These are phyloP conservation scores for Talaromyces sp. DNA, from an alignment of 2,329 filamentous ascomycete genomes.

Conservation along the genomic window DNA sequence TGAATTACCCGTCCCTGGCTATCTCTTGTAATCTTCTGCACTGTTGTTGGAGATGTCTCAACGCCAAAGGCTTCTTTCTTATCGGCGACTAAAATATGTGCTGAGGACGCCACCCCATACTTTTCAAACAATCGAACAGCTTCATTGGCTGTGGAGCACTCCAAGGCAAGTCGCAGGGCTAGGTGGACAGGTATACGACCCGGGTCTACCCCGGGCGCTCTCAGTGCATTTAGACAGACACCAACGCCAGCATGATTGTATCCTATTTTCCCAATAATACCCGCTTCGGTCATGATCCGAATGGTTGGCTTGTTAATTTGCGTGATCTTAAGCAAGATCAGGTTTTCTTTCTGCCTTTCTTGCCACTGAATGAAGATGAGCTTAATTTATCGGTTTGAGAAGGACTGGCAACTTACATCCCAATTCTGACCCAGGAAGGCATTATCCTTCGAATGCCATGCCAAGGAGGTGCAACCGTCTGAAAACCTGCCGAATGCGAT, in stretches of 20 bases:
- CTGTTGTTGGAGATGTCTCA: slow-evolving; percentile 37
- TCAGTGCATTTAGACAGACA: slow-evolving; percentile 56
- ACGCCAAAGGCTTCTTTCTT: slow-evolving; percentile 44
- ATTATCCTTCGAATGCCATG: slow-evolving; percentile 39
- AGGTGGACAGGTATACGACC: slow-evolving; percentile 54
- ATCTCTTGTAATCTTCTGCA: not conserved
- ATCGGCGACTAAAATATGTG: slow-evolving; percentile 56
- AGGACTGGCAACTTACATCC: slow-evolving; percentile 38
- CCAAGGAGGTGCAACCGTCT: slow-evolving; percentile 54
- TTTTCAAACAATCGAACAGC: slow-evolving; percentile 43
- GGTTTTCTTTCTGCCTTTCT: slow-evolving; percentile 46
- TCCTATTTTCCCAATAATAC: slow-evolving; percentile 59
- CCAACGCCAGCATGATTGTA: slow-evolving; percentile 55
- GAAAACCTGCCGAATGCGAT: slow-evolving; percentile 53
- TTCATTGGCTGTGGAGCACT: slow-evolving; percentile 44
- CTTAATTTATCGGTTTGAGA: not conserved
- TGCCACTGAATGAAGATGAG: not conserved
- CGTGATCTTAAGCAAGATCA: slow-evolving; percentile 47
- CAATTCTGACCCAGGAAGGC: slow-evolving; percentile 55
- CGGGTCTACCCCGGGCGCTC: slow-evolving; percentile 48
- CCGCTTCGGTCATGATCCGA: slow-evolving; percentile 56
- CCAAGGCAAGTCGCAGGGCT: slow-evolving; percentile 53
- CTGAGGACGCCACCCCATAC: slow-evolving; percentile 51
- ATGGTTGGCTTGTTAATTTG: slow-evolving; percentile 46
- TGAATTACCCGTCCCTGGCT: not conserved